phyloP scores from a whole-genome alignment of 352 stramenopile genomes.

The Saprolegnia diclina region DNA sequence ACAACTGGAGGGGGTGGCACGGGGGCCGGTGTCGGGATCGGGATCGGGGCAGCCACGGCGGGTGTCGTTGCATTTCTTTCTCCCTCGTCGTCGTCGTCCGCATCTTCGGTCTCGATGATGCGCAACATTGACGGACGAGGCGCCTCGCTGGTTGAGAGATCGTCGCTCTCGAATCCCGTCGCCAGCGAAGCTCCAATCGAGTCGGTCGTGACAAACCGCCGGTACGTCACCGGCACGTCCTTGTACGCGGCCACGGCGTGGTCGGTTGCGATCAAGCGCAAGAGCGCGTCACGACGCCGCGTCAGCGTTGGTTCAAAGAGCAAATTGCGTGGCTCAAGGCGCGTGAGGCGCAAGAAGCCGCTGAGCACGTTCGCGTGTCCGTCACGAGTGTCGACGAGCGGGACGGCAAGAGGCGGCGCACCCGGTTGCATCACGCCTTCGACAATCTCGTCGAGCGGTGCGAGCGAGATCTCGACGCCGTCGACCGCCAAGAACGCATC shows the following conservation, averaged over 20 bases:
- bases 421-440: background rate
- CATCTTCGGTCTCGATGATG: no score
- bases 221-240: background rate
- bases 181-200: background rate
- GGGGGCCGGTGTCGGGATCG: background rate
- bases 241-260: background rate
- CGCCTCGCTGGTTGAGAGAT: no score
- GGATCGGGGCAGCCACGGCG: background rate
- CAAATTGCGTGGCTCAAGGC: background rate
- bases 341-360: conserved; percentile 13
- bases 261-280: background rate
- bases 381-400: conserved; percentile 8
- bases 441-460: conserved; percentile 4
- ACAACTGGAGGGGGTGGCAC: background rate
- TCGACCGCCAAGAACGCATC: background rate
- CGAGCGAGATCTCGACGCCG: background rate
- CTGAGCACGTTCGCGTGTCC: background rate
- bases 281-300: background rate
- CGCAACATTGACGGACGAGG: no score
- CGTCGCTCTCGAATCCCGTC: background rate
- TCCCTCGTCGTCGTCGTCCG: background rate
- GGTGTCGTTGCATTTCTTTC: background rate
- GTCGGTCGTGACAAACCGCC: background rate
- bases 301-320: conserved; percentile 11
- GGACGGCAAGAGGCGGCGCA: background rate